Conservation (phyloP, 2,329 filamentous ascomycete species). For the Niveomyces coronatus region DNA sequence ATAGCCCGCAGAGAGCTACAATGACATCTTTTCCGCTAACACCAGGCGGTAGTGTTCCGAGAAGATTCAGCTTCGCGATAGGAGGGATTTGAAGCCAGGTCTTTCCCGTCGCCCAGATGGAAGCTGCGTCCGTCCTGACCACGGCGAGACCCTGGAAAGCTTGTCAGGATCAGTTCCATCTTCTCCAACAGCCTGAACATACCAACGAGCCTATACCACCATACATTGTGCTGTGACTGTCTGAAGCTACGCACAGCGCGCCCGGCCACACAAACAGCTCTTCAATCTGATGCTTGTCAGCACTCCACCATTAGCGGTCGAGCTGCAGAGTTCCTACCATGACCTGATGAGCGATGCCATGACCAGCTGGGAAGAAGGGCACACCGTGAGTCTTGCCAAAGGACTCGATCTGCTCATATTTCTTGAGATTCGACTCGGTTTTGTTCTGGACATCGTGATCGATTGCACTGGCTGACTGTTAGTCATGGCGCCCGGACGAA, state of each 20-base stretch:
- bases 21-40: conserved; percentile 94
- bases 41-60: conserved; percentile 62
- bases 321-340: conserved; percentile 33
- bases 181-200: too few species aligned
- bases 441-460: conserved; percentile 89
- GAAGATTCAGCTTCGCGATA: conserved; percentile 69
- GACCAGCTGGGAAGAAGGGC: conserved; percentile 64
- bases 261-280: conserved; percentile 77
- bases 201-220: conserved; percentile 53
- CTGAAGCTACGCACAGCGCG: conserved; percentile 69
- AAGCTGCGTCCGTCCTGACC: conserved; percentile 78
- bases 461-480: too few species aligned
- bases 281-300: conserved; percentile 48
- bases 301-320: neutral
- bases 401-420: conserved; percentile 70
- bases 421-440: conserved; percentile 65
- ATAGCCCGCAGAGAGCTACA: conserved; percentile 74
- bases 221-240: conserved; percentile 75
- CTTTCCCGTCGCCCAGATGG: conserved; percentile 70
- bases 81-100: conserved; percentile 81
- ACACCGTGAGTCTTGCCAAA: conserved; percentile 74
- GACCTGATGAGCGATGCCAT: conserved; percentile 83
- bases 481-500: too few species aligned
- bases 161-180: too few species aligned
- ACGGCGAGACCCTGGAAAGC: conserved; percentile 64